Conservation (phyloP, 1,284 basidiomycete species). For the Gymnopus androsaceus region DNA sequence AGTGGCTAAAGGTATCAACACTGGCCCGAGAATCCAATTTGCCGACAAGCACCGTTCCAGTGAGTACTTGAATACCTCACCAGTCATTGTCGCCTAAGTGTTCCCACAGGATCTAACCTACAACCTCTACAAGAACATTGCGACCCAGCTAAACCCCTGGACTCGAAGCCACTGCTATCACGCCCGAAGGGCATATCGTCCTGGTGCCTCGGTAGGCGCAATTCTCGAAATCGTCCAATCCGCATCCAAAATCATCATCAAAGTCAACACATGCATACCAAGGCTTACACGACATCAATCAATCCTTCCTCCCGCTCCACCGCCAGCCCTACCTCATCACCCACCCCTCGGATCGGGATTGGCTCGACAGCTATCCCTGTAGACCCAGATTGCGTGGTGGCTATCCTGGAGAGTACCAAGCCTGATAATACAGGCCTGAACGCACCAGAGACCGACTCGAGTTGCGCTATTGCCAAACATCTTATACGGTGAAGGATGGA, state of each 20-base stretch:
- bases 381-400: constrained; percentile 52
- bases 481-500: constrained; percentile 46
- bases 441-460: constrained; percentile 47
- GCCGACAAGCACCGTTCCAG: constrained; percentile 48
- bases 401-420: constrained; percentile 43
- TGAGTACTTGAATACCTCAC: constrained; percentile 18
- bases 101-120: constrained; percentile 53
- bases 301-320: constrained; percentile 45
- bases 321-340: constrained; percentile 51
- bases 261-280: constrained; percentile 52
- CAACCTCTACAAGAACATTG: constrained; percentile 50
- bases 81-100: constrained; percentile 30
- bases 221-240: constrained; percentile 51
- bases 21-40: constrained; percentile 46
- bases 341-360: constrained; percentile 47
- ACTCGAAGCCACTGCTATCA: constrained; percentile 55
- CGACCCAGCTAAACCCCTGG: constrained; percentile 44
- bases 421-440: constrained; percentile 55
- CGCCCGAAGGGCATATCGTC: constrained; percentile 51
- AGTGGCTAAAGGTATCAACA: constrained; percentile 55
- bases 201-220: constrained; percentile 52
- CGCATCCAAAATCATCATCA: constrained; percentile 55
- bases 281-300: constrained; percentile 53
- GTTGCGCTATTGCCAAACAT: constrained; percentile 44
- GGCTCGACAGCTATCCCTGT: constrained; percentile 47